These are phyloP conservation scores for Penicillium lagena DNA, from an alignment of 495 filamentous ascomycete species.

Conservation along the genomic window DNA sequence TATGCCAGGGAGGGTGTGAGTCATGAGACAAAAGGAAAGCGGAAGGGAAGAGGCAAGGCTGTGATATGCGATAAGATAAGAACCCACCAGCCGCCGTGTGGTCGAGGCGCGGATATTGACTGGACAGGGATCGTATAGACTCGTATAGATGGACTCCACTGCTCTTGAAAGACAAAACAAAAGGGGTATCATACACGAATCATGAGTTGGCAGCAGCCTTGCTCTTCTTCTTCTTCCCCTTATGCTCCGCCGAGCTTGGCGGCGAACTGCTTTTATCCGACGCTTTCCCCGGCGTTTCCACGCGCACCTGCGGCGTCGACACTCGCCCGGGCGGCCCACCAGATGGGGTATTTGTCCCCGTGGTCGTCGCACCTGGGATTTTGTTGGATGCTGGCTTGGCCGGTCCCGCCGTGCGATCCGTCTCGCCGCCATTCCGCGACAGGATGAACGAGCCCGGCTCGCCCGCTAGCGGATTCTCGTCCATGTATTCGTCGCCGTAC, in stretches of 20 bases:
- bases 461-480: conserved; percentile 82
- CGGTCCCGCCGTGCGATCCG: conserved; percentile 6
- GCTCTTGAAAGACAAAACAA: not conserved
- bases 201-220: conserved; percentile 22
- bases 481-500: conserved; percentile 76
- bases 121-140: too few relatives aligned
- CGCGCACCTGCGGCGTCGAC: conserved; percentile 31
- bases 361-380: conserved; percentile 1
- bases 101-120: too few relatives aligned
- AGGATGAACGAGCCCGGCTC: conserved; percentile 83
- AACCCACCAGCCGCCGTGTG: not conserved
- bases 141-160: too few relatives aligned
- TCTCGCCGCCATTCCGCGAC: conserved; percentile 37
- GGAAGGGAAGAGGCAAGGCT: not conserved
- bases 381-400: conserved; percentile 8
- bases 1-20: too few relatives aligned
- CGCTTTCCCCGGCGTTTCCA: conserved; percentile 32
- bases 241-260: conserved; percentile 25
- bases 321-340: conserved; percentile 10
- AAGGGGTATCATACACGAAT: conserved; percentile 21
- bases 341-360: conserved; percentile 2
- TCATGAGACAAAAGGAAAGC: not conserved
- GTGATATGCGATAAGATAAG: not conserved
- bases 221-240: conserved; percentile 29
- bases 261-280: conserved; percentile 24